These are phyloP conservation scores for Spironucleus salmonicida DNA, from an alignment of 208 protist species.

Conservation along the genomic window DNA sequence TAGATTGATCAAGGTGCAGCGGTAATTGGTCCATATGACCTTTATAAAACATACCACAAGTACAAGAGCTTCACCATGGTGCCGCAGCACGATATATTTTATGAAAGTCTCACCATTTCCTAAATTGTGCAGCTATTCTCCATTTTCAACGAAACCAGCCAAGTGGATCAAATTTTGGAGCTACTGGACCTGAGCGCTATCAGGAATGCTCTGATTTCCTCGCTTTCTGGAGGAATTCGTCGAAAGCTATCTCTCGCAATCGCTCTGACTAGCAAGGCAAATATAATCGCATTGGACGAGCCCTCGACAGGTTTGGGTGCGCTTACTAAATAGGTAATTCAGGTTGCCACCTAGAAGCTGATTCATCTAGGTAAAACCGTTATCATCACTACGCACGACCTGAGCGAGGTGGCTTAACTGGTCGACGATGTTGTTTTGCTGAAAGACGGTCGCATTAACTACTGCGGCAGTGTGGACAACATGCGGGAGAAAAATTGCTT, in stretches of 20 bases:
- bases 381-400: constrained; percentile 9
- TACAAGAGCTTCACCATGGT: constrained; percentile 16
- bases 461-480: too few relatives aligned
- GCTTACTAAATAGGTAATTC: not conserved
- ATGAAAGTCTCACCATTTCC: not conserved
- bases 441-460: not conserved
- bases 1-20: too few relatives aligned
- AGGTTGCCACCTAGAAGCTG: not conserved
- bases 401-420: not conserved
- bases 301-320: not conserved
- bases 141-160: not conserved
- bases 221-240: not conserved
- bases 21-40: too few relatives aligned
- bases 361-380: not conserved
- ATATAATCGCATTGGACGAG: not conserved
- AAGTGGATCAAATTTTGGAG: not conserved
- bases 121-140: not conserved
- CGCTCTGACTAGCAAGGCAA: not conserved
- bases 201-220: not conserved
- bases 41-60: too few relatives aligned
- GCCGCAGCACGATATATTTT: constrained; percentile 13
- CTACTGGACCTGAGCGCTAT: not conserved
- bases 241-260: not conserved
- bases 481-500: too few relatives aligned
- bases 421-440: not conserved